Evolutionary conservation across 106 monocot genomes (phyloP).

Genomic region (Phalaenopsis equestris): DNA sequence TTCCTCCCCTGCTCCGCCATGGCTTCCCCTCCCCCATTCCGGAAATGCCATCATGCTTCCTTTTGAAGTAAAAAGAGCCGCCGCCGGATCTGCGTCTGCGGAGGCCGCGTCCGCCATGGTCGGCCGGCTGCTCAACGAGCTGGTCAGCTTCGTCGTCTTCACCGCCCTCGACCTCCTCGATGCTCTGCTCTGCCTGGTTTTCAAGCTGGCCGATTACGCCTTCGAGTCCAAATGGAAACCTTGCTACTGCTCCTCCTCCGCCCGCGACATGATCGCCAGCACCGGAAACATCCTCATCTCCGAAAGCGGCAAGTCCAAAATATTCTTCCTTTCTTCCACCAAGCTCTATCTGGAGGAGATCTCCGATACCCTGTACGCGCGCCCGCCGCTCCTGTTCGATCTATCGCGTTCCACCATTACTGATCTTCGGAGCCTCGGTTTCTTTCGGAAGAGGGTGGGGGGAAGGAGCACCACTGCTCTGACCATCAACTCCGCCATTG

Average conservation of each 20-base stretch:
- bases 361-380: slow-evolving; percentile 78
- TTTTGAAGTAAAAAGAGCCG: slow-evolving; percentile 1
- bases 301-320: slow-evolving; percentile 48
- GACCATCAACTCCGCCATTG: slow-evolving; percentile 14
- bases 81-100: too few relatives aligned
- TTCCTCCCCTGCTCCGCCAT: neutral
- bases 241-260: slow-evolving; percentile 51
- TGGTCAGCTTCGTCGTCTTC: slow-evolving; percentile 72
- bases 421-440: neutral
- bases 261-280: slow-evolving; percentile 39
- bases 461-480: neutral
- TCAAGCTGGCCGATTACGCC: slow-evolving; percentile 63
- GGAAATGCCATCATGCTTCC: neutral
- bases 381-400: slow-evolving; percentile 44
- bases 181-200: slow-evolving; percentile 56
- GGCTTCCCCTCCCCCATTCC: neutral
- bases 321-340: slow-evolving; percentile 45
- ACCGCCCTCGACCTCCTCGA: slow-evolving; percentile 58
- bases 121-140: slow-evolving; percentile 40
- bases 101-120: neutral
- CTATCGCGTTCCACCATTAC: slow-evolving; percentile 18
- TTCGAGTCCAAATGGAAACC: slow-evolving; percentile 65
- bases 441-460: too few relatives aligned
- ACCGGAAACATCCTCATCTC: slow-evolving; percentile 54
- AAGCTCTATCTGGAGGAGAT: slow-evolving; percentile 75